Conservation (phyloP, 2,329 filamentous ascomycete genomes). For the Madurella mycetomatis region DNA sequence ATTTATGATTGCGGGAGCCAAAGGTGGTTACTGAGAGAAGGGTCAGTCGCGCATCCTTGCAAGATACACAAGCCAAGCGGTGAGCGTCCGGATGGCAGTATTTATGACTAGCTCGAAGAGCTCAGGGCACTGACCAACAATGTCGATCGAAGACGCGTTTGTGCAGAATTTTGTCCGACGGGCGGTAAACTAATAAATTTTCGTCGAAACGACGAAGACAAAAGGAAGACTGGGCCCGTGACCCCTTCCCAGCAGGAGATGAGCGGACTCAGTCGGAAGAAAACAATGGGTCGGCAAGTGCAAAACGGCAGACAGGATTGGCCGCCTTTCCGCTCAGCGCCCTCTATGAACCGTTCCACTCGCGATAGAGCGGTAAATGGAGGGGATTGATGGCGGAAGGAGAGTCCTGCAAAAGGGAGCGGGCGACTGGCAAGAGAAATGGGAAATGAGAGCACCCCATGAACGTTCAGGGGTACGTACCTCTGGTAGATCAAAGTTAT, state of each 20-base stretch:
- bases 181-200: neutral
- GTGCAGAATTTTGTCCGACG: slow-evolving; percentile 3
- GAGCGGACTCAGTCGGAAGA: slow-evolving; percentile 5
- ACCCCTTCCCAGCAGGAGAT: slow-evolving; percentile 25
- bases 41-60: slow-evolving; percentile 6
- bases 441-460: slow-evolving; percentile 13
- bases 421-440: slow-evolving; percentile 12
- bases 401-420: neutral
- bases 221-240: slow-evolving; percentile 13
- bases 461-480: slow-evolving; percentile 14
- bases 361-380: slow-evolving; percentile 12
- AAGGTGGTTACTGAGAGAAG: neutral
- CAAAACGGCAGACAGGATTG: slow-evolving; percentile 1
- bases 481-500: slow-evolving; percentile 12
- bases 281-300: neutral
- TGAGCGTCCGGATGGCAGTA: slow-evolving; percentile 9
- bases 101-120: slow-evolving; percentile 6
- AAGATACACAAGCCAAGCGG: neutral
- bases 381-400: slow-evolving; percentile 9
- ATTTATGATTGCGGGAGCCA: neutral
- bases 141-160: slow-evolving; percentile 4
- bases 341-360: slow-evolving; percentile 10
- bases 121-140: slow-evolving; percentile 15
- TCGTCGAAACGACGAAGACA: neutral
- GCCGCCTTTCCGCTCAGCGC: slow-evolving; percentile 2